Base-by-base conservation (phyloP, 495 filamentous ascomycete species). In the Barbatosphaeria neglecta region DNA sequence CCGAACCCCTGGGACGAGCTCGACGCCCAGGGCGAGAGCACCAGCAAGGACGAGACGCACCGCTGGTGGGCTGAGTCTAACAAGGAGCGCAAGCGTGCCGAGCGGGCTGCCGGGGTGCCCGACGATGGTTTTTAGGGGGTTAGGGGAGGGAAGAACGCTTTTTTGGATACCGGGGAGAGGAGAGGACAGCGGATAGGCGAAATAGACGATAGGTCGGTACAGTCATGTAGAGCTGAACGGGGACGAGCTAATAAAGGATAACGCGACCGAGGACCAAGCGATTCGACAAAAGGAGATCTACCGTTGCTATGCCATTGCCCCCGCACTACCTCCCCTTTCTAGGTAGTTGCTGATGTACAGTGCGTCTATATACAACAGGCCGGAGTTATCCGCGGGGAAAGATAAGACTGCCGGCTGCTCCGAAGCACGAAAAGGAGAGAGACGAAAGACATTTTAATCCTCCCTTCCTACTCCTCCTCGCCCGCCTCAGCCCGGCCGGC, bases 1-100 rank as follows among this genome's bases (percentile, higher is more conserved):
- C 83, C 82, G 22, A 92, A 93, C 61, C 87, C 87, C 20, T 90
- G 87, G 86, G 79, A 89, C 55, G 76, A 84, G 60, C 31, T 35
- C 9, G 31, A 35, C 31, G 44, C 13, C n/a, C 22, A 17, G 25
- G 47, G 25, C 25, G 27, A 31, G 24, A 44, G 24, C 43, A 44
- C 25, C 1, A 44, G 24, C 24, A 35, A 37, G 23, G 43, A 43
- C 10, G 47, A 41, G 35, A 28, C 41, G 43, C 38, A 49, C 15
- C n/a, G 35, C 18, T 55, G 53, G 49, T 52, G 53, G 53, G 27
- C 20, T 19, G 49, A 37, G 35, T 28, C 48, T 6, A 42, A 56
- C 19, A 4, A 13, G 27, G 46, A 52, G 42, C 49, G 53, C 37
- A 33, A 33, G 37, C 11, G 22, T 16, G 37, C 27, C 22, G 53